Evolutionary conservation across 352 stramenopile species (phyloP), one percentile per base, ranked within the genome.

Genomic region (Phytophthora multivora): DNA sequence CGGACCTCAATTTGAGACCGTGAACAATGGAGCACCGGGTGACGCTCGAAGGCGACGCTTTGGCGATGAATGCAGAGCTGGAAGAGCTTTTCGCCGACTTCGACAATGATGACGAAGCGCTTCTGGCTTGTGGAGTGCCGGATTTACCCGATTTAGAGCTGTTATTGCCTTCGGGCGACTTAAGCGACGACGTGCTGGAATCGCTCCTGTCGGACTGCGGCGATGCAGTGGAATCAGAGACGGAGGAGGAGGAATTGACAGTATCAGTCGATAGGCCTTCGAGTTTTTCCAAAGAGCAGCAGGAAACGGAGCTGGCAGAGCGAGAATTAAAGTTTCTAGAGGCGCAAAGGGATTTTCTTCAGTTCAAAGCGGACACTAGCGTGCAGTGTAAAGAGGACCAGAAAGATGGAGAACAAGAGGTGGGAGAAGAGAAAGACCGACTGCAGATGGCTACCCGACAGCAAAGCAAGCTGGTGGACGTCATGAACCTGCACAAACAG

Each of bases 271-370:
- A 59, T 30, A 19, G 28, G 0, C n/a, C 12, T 9, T 46, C 25
- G 15, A 13, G 2, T 2, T 49, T 26, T 15, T 23, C 26, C 2
- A 2, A 1, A 7, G 54, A 56, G 18, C 21, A 62, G 59, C 51
- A 56, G 26, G 63, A 83, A 38, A 61, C 45, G 40, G 73, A 89
- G 63, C 43, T 87, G n/a, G 45, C 75, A 47, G 28, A 52, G 15
- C 59, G 77, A 16, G 75, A 89, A 65, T 28, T 85, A 40, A 77
- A 71, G 55, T 87, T 83, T 49, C 49, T 89, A 12, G 75, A 85
- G 45, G 80, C 80, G 3, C 80, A 89, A 47, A 65, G 73, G 63
- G 68, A 87, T 12, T 85, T 86, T 33, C 42, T 87, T 31, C 66
- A 79, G 50, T 86, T 78, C 51, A 86, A 80, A 57, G 59, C 46